Base-by-base conservation (phyloP, 2,329 filamentous ascomycete species). In the Cercospora brassicicola region DNA sequence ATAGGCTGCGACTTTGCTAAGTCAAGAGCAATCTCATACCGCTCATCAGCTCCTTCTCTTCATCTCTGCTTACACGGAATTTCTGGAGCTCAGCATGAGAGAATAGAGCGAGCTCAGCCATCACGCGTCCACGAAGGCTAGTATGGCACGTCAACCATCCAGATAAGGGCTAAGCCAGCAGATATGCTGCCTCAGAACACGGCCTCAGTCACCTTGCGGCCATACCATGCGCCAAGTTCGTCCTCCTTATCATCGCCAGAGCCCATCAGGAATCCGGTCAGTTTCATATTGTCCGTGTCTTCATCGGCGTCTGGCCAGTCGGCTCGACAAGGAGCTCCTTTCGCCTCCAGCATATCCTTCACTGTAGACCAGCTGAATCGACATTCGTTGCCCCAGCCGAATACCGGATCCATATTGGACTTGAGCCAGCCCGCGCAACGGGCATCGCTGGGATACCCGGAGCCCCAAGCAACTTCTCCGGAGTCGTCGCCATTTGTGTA, bases 321-420 rank as follows among this genome's bases (percentile, higher is more conserved):
- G 0, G 96, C 90, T 77, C 86, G 90, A 65, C 75, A 76, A 63
- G 91, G 85, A 3, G 87, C 88, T 26, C 83, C 84, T 78, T 91
- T 93, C n/a, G 84, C 82, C 73, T 97, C 94, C 3, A 99, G 82
- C 88, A 98, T 87, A 76, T 98, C 94, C 81, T 96, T 97, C 1
- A 91, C 91, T 0, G 95, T 98, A 0, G 91, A 91, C 95, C 95
- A 99, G 76, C 93, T 97, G 77, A 97, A 98, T 4, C 95, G 86
- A 78, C 93, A 96, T 81, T 98, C 94, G 26, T 87, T 87, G 0
- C 94, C 94, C 94, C 95, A 99, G 13, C 95, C 95, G 82, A 98
- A 99, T 1, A 98, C 82, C 2, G 92, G 92, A 76, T 99, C 90
- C 89, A 97, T 94, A 72, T 94, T 95, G 45, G 82, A 83, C 81